Base-by-base conservation (phyloP, 495 filamentous ascomycete genomes). In the Arthonia radiata region DNA sequence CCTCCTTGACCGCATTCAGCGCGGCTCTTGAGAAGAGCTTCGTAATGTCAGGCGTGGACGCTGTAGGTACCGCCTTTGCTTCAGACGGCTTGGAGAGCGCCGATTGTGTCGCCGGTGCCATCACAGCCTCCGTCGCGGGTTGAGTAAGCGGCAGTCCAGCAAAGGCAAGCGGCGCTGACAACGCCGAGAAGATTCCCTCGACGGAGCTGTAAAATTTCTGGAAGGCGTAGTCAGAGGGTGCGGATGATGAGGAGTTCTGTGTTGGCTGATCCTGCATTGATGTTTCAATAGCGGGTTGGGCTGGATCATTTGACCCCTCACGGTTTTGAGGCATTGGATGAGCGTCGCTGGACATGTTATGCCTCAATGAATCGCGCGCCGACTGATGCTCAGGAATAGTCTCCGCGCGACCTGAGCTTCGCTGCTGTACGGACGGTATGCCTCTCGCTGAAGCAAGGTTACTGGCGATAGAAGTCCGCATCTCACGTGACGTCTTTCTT, bases 101-200 rank as follows among this genome's bases (percentile, higher is more conserved):
- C 48, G 48, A 33, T 43, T 48, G 10, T 48, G 27, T 36, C n/a
- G n/a, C n/a, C n/a, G n/a, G n/a, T n/a, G n/a, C n/a, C n/a, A n/a
- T 21, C 28, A 26, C 17, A 31, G 19, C 24, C 26, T 24, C 66
- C 59, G 11, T 76, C 64, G 6, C 52, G 43, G 5, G 44, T 53
- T 4, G n/a, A n/a, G n/a, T n/a, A n/a, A 97, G 49, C 2, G 89
- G 86, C 3, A 97, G 66, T 2, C 83, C 81, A 8, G 83, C 75
- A 47, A 91, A 94, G 8, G 80, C 82, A 4, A 97, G 55, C 8
- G 80, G 80, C 0, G 80, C 78, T 4, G 83, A 89, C 2, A 97
- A 61, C 26, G 62, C 65, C 27, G 72, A 76, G 38, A 93, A 71
- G 13, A 93, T 57, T 21, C 57, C 69, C 27, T 79, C 80, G 40